Conservation (phyloP, 805 yeast species). For the Yamadazyma tumulicola region DNA sequence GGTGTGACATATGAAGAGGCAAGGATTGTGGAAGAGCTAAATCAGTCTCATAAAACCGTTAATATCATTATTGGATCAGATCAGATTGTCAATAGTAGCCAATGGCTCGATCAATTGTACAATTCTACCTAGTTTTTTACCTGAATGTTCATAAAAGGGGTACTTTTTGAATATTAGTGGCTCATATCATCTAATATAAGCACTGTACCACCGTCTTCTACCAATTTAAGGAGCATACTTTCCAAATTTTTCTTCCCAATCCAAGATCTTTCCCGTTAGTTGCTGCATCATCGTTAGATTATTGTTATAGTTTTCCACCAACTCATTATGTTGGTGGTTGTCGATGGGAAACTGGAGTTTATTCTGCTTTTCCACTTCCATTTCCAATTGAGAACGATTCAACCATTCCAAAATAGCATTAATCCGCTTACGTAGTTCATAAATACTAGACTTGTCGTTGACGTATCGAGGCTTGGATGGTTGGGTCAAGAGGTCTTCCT, state of each 20-base stretch:
- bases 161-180: no score
- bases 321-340: constrained; percentile 18
- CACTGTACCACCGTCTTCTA: no score
- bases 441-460: constrained; percentile 65
- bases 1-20: constrained; percentile 95
- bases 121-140: constrained; percentile 13
- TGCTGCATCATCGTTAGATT: constrained; percentile 67
- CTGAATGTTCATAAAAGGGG: no score
- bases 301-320: constrained; percentile 48
- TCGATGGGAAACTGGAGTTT: constrained; percentile 47
- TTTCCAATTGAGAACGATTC: constrained; percentile 79
- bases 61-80: constrained; percentile 79
- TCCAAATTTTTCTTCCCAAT: constrained; percentile 78
- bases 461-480: constrained; percentile 85
- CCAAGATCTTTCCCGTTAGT: constrained; percentile 63
- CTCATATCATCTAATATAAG: no score
- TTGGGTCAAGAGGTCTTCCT: constrained; percentile 54
- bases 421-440: constrained; percentile 84
- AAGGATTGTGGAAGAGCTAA: constrained; percentile 67
- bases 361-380: constrained; percentile 68
- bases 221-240: constrained; percentile 37
- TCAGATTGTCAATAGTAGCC: constrained; percentile 28
- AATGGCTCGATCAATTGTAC: constrained; percentile 32
- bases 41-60: constrained; percentile 46
- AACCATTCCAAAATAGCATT: constrained; percentile 90